Conservation (phyloP, 1,139 yeast genomes). For the Protomyces arabidopsidicola region DNA sequence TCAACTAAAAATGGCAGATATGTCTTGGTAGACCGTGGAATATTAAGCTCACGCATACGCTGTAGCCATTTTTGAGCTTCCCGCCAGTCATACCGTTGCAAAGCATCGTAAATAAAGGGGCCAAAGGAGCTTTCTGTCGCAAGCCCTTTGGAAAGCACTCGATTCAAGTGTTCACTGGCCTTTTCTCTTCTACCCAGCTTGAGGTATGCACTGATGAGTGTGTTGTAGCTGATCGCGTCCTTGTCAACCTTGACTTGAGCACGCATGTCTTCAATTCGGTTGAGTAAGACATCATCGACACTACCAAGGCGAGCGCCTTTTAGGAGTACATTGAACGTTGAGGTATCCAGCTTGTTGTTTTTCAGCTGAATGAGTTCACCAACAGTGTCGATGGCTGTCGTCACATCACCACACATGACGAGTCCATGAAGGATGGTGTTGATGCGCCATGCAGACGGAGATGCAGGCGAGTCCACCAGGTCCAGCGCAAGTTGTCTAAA, state of each 20-base stretch:
- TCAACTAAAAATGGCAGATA: slow-evolving; percentile 13
- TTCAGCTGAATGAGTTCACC: background rate
- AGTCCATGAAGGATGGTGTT: background rate
- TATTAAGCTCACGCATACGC: background rate
- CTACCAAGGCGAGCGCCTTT: background rate
- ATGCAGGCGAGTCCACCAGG: background rate
- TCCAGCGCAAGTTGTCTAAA: background rate
- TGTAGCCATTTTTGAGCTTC: background rate
- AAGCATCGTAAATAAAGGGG: slow-evolving; percentile 2
- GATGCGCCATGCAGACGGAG: background rate
- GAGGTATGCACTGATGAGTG: background rate
- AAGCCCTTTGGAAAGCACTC: background rate
- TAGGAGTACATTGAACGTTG: background rate
- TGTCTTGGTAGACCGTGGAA: background rate
- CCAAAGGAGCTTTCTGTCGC: background rate
- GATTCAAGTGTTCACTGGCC: background rate
- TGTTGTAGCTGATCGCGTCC: background rate
- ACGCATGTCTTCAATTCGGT: background rate
- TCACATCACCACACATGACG: background rate
- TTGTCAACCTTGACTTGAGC: background rate
- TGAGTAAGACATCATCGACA: background rate
- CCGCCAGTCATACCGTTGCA: background rate
- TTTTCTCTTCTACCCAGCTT: background rate
- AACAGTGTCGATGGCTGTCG: background rate
- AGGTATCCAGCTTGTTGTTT: background rate